phyloP scores from a whole-genome alignment of 768 basidiomycete species.

The Leucocoprinus sp. region DNA sequence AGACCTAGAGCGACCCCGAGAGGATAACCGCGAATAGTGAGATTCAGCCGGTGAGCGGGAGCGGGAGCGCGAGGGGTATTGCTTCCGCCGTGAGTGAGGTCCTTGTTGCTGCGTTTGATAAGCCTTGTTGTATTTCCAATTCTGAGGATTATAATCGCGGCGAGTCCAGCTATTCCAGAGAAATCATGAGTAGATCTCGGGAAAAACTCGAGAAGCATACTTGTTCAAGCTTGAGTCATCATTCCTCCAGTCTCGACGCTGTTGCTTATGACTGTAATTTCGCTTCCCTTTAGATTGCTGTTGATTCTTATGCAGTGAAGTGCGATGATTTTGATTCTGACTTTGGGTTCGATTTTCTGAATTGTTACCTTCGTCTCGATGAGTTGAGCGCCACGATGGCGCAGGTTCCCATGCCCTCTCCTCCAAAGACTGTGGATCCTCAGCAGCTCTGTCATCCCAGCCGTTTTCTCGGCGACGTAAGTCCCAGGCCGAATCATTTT shows the following conservation, averaged over 20 bases:
- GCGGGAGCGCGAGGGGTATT: slow-evolving; percentile 54
- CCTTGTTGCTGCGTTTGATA: slow-evolving; percentile 27
- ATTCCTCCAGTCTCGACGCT: slow-evolving; percentile 41
- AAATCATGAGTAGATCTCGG: slow-evolving; percentile 5
- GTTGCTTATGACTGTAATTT: slow-evolving; percentile 27
- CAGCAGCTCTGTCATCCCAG: slow-evolving; percentile 24
- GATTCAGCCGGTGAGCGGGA: slow-evolving; percentile 60
- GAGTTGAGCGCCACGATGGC: slow-evolving; percentile 52
- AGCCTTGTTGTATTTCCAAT: slow-evolving; percentile 23
- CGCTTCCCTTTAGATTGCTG: slow-evolving; percentile 31
- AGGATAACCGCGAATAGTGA: slow-evolving; percentile 55
- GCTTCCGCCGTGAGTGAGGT: slow-evolving; percentile 26
- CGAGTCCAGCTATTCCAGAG: slow-evolving; percentile 50
- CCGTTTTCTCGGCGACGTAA: slow-evolving; percentile 37
- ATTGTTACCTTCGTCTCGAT: slow-evolving; percentile 1
- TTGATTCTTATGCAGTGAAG: slow-evolving; percentile 26
- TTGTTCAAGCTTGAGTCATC: slow-evolving; percentile 72
- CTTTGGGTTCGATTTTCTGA: slow-evolving; percentile 12
- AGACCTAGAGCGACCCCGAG: slow-evolving; percentile 58
- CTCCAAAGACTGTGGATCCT: slow-evolving; percentile 22
- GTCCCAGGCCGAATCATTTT: slow-evolving; percentile 49
- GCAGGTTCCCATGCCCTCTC: slow-evolving; percentile 71
- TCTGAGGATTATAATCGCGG: slow-evolving; percentile 38
- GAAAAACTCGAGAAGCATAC: slow-evolving; percentile 31
- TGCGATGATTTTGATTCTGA: slow-evolving; percentile 18